Evolutionary conservation across 805 yeast species (phyloP).

Genomic region (Lachancea sp.): DNA sequence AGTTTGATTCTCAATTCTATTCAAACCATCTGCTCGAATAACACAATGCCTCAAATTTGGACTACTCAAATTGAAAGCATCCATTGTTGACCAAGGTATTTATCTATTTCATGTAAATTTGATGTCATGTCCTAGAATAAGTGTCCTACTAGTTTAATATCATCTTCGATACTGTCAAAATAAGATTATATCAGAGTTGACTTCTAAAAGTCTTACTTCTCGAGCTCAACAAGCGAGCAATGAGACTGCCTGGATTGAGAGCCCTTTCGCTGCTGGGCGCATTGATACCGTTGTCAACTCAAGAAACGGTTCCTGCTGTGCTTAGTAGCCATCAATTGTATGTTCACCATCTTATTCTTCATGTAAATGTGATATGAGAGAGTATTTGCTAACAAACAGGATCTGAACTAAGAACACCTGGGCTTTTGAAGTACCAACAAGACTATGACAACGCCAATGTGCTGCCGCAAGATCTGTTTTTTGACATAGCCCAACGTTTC

Average conservation of each 20-base stretch:
- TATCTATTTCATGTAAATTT: no score
- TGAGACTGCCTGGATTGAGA: neutral
- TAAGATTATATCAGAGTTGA: neutral
- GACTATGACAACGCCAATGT: conserved; percentile 12
- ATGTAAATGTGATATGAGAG: neutral
- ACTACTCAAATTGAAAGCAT: no score
- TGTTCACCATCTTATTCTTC: neutral
- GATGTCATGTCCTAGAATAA: no score
- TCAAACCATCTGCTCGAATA: no score
- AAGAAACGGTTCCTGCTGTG: conserved; percentile 7
- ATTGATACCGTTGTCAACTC: neutral
- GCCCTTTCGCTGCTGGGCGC: neutral
- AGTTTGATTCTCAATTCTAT: no score
- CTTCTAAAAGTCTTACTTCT: neutral
- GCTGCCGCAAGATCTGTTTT: conserved; percentile 26
- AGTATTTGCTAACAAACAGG: neutral
- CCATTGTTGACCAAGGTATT: no score
- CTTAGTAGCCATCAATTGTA: conserved; percentile 10
- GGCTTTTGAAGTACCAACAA: conserved; percentile 17
- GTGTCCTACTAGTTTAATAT: no score
- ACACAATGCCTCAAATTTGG: no score
- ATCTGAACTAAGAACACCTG: conserved; percentile 17
- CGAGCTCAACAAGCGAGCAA: neutral
- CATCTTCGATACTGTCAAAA: neutral
- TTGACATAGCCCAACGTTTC: conserved; percentile 28